These are phyloP conservation scores for Reutealis trisperma DNA, from an alignment of 345 rosid species.

Conservation along the genomic window DNA sequence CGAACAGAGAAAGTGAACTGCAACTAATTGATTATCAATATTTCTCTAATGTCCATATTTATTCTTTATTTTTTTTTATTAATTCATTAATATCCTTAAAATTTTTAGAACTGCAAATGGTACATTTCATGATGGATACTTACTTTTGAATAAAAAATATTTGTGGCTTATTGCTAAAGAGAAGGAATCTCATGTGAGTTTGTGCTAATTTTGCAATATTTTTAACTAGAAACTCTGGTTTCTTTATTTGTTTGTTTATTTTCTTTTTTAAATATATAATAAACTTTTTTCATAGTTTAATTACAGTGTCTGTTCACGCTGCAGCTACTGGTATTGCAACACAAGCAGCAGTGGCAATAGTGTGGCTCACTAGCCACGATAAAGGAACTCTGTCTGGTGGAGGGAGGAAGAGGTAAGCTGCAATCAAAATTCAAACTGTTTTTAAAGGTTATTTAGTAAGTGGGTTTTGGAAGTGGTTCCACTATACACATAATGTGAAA, in stretches of 20 bases:
- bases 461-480: neutral
- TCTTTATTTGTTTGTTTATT: too few species aligned
- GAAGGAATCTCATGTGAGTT: conserved; percentile 62
- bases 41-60: too few species aligned
- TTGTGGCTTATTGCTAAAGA: conserved; percentile 61
- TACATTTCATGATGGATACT: conserved; percentile 88
- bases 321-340: conserved; percentile 36
- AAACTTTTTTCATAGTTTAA: neutral
- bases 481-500: too few species aligned
- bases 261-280: too few species aligned
- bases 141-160: conserved; percentile 85
- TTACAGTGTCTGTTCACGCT: conserved; percentile 31
- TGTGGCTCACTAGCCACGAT: conserved; percentile 32
- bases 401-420: conserved; percentile 25
- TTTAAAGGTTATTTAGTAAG: conserved; percentile 35
- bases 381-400: conserved; percentile 27
- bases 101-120: conserved; percentile 83
- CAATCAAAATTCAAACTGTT: conserved; percentile 28
- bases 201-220: neutral
- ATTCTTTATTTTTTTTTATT: neutral
- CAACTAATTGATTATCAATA: too few species aligned
- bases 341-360: conserved; percentile 31
- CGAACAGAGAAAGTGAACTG: too few species aligned
- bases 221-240: too few species aligned
- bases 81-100: neutral